phyloP scores from a whole-genome alignment of 768 basidiomycete genomes.

The Paxillus ammoniavirescens region DNA sequence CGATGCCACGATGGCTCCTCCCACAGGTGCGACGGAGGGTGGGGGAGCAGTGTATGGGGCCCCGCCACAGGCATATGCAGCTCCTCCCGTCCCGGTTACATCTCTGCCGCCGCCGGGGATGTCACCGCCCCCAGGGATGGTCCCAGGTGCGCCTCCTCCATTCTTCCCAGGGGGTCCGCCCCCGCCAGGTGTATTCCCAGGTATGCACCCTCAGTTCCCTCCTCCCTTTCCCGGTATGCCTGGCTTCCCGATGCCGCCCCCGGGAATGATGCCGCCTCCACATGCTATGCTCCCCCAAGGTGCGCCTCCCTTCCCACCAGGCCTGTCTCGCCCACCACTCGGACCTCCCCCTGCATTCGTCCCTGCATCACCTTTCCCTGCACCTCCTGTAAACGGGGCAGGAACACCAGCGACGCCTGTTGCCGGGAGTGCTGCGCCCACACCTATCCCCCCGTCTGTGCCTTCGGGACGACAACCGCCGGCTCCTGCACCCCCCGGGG shows the following conservation, averaged over 20 bases:
- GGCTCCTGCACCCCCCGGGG: conserved; percentile 13
- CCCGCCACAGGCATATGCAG: conserved; percentile 67
- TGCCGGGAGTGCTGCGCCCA: conserved; percentile 24
- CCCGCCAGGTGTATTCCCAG: conserved; percentile 39
- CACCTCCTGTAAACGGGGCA: conserved; percentile 22
- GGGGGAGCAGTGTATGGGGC: conserved; percentile 70
- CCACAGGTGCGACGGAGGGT: conserved; percentile 37
- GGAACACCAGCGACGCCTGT: conserved; percentile 13
- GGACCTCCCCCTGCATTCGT: conserved; percentile 37
- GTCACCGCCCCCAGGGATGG: conserved; percentile 38
- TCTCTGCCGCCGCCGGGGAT: conserved; percentile 27
- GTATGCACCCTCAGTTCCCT: conserved; percentile 36
- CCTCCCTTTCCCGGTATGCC: conserved; percentile 44
- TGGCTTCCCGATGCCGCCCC: conserved; percentile 50
- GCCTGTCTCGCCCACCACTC: conserved; percentile 34
- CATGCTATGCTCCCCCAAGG: conserved; percentile 39
- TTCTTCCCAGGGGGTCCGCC: conserved; percentile 37
- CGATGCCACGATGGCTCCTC: conserved; percentile 30
- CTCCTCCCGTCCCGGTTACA: conserved; percentile 36
- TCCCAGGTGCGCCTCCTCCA: conserved; percentile 44
- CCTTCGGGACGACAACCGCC: not conserved
- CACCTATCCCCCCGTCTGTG: conserved; percentile 7
- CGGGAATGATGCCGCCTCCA: conserved; percentile 33
- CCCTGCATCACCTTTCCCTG: conserved; percentile 27
- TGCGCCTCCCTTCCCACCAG: conserved; percentile 37